Evolutionary conservation across 2,329 filamentous ascomycete genomes (phyloP), one percentile per base, ranked within the genome.

Genomic region (Colletotrichum lupini): DNA sequence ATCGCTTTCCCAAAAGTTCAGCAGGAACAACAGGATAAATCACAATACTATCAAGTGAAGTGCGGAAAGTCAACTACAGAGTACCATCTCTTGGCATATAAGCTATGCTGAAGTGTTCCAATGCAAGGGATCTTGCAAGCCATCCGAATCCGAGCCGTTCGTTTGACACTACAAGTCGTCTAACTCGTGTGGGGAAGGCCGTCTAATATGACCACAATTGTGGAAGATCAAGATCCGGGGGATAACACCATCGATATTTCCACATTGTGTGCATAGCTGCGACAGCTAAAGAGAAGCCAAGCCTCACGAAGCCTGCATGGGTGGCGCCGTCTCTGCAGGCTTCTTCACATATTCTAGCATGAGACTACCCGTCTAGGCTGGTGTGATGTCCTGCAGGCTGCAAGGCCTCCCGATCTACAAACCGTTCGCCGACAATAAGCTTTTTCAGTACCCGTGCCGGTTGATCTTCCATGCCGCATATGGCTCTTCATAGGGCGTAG

Each of bases 401-500:
- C 37, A 42, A 19, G 37, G 37, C 37, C 37, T 42, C 37, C 32
- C 32, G 70, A 65, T 70, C 59, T 70, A 35, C 66, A 49, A 56
- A 59, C 66, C 32, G 32, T 72, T 65, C 46, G 16, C 55, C 2
- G 32, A 26, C 1, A 32, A 14, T 37, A 65, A 60, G 55, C 22
- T 65, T 69, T 46, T n/a, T 49, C 55, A 22, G 46, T 55, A 49
- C 35, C 37, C 32, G 30, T 26, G 12, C 66, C 70, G 46, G 26
- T 32, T 30, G 26, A 49, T 70, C 55, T 60, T 37, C 32, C 22
- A 56, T 59, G 65, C 53, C 24, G 16, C 30, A 16, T 26, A 3
- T 35, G n/a, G 16, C 16, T 37, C 22, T 12, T 22, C 28, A 2
- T 22, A 52, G 55, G 26, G 22, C 42, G 26, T 14, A 6, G n/a